Base-by-base conservation (phyloP, 331 rosid genomes). In the Malus hybrid region DNA sequence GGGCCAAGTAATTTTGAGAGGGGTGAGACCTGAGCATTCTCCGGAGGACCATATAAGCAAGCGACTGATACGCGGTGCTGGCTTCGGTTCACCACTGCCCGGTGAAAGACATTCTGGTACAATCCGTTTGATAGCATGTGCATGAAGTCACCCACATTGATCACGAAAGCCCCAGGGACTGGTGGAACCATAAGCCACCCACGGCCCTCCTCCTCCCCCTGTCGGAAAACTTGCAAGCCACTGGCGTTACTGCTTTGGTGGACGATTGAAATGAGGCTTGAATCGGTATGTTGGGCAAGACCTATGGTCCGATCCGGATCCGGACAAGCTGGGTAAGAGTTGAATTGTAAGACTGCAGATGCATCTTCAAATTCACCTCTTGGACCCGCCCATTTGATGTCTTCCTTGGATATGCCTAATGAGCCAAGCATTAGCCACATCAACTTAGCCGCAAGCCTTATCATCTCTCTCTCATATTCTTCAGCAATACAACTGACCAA, bases 281-380 rank as follows among this genome's bases (percentile, higher is more conserved):
- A 89, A 76, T 93, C 98, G 0, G 98, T 93, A 69, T 93, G 98
- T 19, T 92, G 86, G 0, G 96, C 92, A 0, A 93, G 88, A 32
- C 98, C 98, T 93, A 91, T 93, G 77, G 98, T 95, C 14, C 87
- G 93, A 15, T 88, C 93, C 2, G 97, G 98, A 46, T 93, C 92
- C 1, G 97, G 97, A 61, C 98, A 93, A 20, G 76, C 81, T 4
- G 98, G 98, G 81, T 93, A 93, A 0, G 87, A 91, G 65, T 93
- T 93, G 65, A 91, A 5, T 28, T 93, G 98, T 10, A 90, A 16
- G 3, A 92, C 96, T 0, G 90, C 88, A 3, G 75, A 48, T 6
- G 86, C 80, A 7, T 73, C 84, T 20, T 75, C 67, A 18, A 76
- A 74, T 6, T 91, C 83, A 1, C 83, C 85, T n/a, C 79, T 85